phyloP scores from a whole-genome alignment of 1,139 yeast species.

The Petasospora rhodanensis region DNA sequence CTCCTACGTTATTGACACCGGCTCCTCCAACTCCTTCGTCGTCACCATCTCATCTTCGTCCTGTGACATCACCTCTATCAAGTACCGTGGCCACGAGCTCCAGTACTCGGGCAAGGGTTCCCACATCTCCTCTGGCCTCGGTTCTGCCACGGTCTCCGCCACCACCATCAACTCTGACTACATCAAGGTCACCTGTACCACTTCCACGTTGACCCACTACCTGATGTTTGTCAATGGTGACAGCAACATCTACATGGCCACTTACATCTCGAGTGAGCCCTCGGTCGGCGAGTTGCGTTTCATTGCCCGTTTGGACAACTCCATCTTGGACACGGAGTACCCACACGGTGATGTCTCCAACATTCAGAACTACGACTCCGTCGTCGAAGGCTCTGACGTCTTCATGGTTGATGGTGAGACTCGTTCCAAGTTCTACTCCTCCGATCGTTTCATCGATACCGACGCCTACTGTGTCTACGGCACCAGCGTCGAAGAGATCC shows the following conservation, averaged over 20 bases:
- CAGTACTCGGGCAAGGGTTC: no score
- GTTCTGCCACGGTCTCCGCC: not conserved
- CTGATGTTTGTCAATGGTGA: not conserved
- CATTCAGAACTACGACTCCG: not conserved
- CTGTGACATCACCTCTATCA: no score
- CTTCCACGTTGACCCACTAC: not conserved
- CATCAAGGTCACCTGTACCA: slow-evolving; percentile 1
- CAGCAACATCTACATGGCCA: slow-evolving; percentile 1
- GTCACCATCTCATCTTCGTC: not conserved
- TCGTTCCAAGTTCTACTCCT: slow-evolving; percentile 1
- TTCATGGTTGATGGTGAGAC: not conserved
- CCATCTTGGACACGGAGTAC: not conserved
- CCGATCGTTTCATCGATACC: slow-evolving; percentile 1
- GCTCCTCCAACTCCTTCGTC: not conserved
- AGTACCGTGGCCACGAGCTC: no score
- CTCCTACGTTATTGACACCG: not conserved
- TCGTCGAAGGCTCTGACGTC: slow-evolving; percentile 1
- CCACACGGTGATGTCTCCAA: not conserved
- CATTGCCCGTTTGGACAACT: not conserved
- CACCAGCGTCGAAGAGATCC: not conserved
- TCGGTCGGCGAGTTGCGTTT: not conserved
- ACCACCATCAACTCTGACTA: not conserved
- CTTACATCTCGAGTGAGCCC: not conserved
- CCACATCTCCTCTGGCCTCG: no score
- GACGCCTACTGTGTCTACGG: slow-evolving; percentile 1